Percentiles rank a stretch among this genome's conserved stretches.
These are phyloP conservation scores for Ogataea paraovalis DNA, from an alignment of 805 yeast genomes.

Conservation along the genomic window DNA sequence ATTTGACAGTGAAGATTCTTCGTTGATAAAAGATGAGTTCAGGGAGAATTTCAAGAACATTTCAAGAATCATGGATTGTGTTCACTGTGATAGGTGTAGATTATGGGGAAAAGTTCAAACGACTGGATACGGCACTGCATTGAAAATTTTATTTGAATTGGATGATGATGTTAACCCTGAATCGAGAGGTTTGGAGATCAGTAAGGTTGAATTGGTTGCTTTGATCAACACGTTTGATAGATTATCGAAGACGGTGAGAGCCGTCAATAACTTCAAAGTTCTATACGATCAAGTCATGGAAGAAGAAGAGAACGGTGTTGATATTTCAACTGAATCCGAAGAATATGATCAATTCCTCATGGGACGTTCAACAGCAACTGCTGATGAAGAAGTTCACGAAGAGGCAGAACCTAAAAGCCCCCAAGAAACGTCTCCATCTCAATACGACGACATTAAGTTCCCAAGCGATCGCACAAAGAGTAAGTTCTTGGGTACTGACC, in stretches of 20 bases:
- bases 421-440: neutral
- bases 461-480: conserved; percentile 11
- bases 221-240: conserved; percentile 90
- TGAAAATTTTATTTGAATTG: conserved; percentile 82
- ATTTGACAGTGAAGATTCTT: conserved; percentile 43
- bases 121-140: conserved; percentile 95
- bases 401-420: conserved; percentile 1
- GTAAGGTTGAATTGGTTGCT: conserved; percentile 80
- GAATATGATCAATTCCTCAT: neutral
- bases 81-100: conserved; percentile 96
- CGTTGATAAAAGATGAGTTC: conserved; percentile 77
- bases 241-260: conserved; percentile 74
- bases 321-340: conserved; percentile 5
- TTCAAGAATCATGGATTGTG: conserved; percentile 94
- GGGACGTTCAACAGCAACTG: neutral
- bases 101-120: conserved; percentile 98
- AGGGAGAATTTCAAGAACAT: conserved; percentile 83
- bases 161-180: conserved; percentile 40
- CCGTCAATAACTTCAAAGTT: conserved; percentile 66
- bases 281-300: conserved; percentile 39
- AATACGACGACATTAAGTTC: conserved; percentile 21
- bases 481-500: conserved; percentile 9
- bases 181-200: conserved; percentile 37
- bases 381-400: conserved; percentile 1
- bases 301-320: conserved; percentile 24